Base-by-base conservation (phyloP, 148 eudicot genomes). In the Fallopia convolvulus region DNA sequence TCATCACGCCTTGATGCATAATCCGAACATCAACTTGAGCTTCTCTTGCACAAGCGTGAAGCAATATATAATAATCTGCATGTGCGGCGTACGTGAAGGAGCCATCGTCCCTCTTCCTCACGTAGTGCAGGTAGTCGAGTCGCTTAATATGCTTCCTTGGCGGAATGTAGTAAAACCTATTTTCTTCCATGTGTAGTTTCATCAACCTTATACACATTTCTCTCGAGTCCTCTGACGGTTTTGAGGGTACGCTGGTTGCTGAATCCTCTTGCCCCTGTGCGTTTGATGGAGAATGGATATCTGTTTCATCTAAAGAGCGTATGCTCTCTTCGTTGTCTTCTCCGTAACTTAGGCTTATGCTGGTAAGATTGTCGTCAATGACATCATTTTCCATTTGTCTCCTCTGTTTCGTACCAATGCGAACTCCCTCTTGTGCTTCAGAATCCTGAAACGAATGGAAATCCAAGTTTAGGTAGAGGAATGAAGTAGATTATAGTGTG, bases 51-150 rank as follows among this genome's bases (percentile, higher is more conserved):
- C 94, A 95, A 72, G 89, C 85, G 40, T 94, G 84, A 77, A 95
- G 92, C 78, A 95, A 76, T 66, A 93, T 83, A 79, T 93, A 95
- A 72, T 93, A 93, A 84, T 95, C 97, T 5, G 91, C 93, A 83
- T 91, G 97, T 14, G 89, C 93, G 15, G 85, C 90, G 70, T 88
- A 90, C 0, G 82, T 72, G 46, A 82, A 85, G 3, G 85, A 86
- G 72, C 92, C 90, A 10, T 81, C 86, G 42, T 82, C 89, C 79
- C 70, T 88, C 83, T 87, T 93, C 76, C 97, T 80, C 26, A 50
- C 77, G 61, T 92, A 91, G 50, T 84, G 86, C 66, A 92, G 68
- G 71, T 91, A 87, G 76, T 84, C 92, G 11, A 23, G 75, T 76
- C 85, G 80, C 89, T 86, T 93, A 33, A 88, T 79, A 1, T 80